A percentile compares a stretch with the other conserved stretches of the same genome.
Evolutionary conservation across 2,329 filamentous ascomycete genomes (phyloP).

Genomic region (Aspergillus terreus): DNA sequence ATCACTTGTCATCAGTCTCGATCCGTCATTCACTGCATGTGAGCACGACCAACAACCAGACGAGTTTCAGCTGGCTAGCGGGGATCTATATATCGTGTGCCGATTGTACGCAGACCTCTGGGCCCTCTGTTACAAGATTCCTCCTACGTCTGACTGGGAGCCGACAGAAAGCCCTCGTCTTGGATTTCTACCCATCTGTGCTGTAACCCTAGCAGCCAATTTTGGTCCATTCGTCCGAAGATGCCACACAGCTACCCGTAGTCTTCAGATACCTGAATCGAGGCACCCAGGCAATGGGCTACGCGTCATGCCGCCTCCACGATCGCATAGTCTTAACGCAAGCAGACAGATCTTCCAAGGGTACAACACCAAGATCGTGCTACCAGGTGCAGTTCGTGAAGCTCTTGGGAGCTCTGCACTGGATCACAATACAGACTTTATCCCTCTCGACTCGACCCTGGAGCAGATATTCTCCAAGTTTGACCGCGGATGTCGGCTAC

Average conservation of each 20-base stretch:
- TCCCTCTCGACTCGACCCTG: slow-evolving; percentile 19
- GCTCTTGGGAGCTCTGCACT: slow-evolving; percentile 13
- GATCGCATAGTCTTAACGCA: slow-evolving; percentile 23
- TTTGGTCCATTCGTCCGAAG: slow-evolving; percentile 23
- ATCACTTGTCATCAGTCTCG: slow-evolving; percentile 26
- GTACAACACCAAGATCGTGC: slow-evolving; percentile 5
- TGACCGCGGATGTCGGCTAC: slow-evolving; percentile 6
- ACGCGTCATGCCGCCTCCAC: slow-evolving; percentile 23
- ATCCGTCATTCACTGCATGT: slow-evolving; percentile 19
- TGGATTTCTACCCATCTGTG: slow-evolving; percentile 31
- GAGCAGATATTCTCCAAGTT: slow-evolving; percentile 16
- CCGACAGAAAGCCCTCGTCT: slow-evolving; percentile 11
- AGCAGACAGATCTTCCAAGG: slow-evolving; percentile 19
- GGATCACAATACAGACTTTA: slow-evolving; percentile 15
- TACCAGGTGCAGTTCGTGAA: slow-evolving; percentile 17
- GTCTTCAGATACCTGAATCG: neutral
- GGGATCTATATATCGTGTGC: slow-evolving; percentile 29
- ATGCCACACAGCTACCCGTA: slow-evolving; percentile 9
- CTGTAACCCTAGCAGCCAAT: slow-evolving; percentile 30
- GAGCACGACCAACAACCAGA: slow-evolving; percentile 17
- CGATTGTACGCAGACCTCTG: slow-evolving; percentile 32
- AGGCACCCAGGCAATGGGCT: slow-evolving; percentile 24
- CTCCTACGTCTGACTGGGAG: slow-evolving; percentile 10
- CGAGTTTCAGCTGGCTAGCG: slow-evolving; percentile 25
- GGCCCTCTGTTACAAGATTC: slow-evolving; percentile 29